phyloP scores from a whole-genome alignment of 306 rosid genomes.

The Neltuma alba region DNA sequence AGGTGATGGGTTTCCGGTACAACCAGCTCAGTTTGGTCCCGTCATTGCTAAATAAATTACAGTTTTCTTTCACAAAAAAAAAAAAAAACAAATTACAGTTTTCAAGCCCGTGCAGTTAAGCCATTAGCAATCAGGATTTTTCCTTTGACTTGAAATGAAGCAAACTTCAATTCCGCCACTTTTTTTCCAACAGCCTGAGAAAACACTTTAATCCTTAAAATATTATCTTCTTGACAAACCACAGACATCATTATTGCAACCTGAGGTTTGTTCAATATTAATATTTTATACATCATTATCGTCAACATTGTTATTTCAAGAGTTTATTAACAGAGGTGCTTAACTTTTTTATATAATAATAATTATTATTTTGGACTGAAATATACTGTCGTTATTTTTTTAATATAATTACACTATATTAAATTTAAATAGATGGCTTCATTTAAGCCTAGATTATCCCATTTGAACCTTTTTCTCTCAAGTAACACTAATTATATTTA shows the following conservation, averaged over 20 bases:
- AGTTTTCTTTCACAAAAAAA: too few relatives aligned
- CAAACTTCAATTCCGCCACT: constrained; percentile 4
- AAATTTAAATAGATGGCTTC: background rate
- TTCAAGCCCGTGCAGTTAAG: background rate
- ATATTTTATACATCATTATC: background rate
- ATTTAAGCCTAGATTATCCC: background rate
- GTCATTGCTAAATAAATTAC: too few relatives aligned
- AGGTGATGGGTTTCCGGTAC: too few relatives aligned
- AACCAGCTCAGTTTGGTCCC: too few relatives aligned
- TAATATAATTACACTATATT: background rate
- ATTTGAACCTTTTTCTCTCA: background rate
- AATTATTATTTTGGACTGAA: background rate
- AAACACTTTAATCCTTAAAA: constrained; percentile 5
- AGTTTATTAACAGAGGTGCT: background rate
- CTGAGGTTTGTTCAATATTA: background rate
- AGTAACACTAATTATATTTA: background rate
- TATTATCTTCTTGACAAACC: background rate
- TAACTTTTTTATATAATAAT: background rate
- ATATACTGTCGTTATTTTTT: background rate
- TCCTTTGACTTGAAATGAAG: background rate
- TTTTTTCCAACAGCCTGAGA: background rate
- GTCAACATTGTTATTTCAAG: background rate
- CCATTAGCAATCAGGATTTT: background rate
- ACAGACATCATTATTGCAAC: constrained; percentile 9
- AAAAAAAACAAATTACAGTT: background rate